Conservation (phyloP, 2,329 filamentous ascomycete species). For the Talaromyces sp. region DNA sequence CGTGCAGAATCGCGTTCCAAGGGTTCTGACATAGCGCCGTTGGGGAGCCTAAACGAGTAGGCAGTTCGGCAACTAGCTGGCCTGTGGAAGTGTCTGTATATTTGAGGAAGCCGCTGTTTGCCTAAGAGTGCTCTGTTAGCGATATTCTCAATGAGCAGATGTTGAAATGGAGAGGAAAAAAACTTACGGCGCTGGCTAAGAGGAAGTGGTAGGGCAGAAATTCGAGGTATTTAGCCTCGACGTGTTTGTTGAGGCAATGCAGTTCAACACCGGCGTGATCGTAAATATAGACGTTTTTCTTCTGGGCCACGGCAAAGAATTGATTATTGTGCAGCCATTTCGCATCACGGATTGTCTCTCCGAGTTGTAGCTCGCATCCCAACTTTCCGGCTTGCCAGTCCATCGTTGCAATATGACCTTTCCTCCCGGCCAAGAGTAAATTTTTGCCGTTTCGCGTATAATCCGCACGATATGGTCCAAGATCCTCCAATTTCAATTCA, state of each 20-base stretch:
- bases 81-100: constrained; percentile 96
- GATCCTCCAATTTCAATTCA: constrained; percentile 72
- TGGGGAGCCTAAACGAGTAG: constrained; percentile 77
- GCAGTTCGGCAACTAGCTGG: constrained; percentile 76
- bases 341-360: constrained; percentile 83
- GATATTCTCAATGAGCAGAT: background rate
- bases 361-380: constrained; percentile 83
- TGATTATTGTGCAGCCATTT: constrained; percentile 94
- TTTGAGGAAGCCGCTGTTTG: constrained; percentile 73
- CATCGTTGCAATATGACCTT: constrained; percentile 93
- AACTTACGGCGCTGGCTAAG: constrained; percentile 71
- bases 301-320: constrained; percentile 88
- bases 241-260: constrained; percentile 83
- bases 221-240: constrained; percentile 88
- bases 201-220: constrained; percentile 96
- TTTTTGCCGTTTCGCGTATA: constrained; percentile 87
- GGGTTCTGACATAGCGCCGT: constrained; percentile 83
- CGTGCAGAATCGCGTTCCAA: constrained; percentile 84
- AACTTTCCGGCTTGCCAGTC: constrained; percentile 92
- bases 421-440: constrained; percentile 77
- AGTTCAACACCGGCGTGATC: constrained; percentile 85
- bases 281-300: constrained; percentile 96
- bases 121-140: constrained; percentile 46
- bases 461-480: constrained; percentile 84
- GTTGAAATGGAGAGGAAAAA: background rate